These are phyloP conservation scores for Neoascochyta sp. DNA, from an alignment of 2,329 filamentous ascomycete species.

Conservation along the genomic window DNA sequence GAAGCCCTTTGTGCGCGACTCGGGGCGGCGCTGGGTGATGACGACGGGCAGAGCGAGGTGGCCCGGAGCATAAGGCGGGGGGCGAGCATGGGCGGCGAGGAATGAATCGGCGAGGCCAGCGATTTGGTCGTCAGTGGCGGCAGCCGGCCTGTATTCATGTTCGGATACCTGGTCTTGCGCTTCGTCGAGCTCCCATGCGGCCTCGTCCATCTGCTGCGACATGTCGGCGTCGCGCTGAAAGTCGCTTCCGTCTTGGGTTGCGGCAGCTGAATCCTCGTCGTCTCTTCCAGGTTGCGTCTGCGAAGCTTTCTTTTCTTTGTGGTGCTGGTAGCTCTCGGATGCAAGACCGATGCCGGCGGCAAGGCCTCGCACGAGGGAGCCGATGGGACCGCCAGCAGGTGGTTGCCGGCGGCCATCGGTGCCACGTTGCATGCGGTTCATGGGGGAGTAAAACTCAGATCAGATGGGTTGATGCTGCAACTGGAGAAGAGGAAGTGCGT, in stretches of 20 bases:
- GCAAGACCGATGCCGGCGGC: conserved; percentile 3
- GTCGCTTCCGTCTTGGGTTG: too few relatives aligned
- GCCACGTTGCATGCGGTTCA: too few relatives aligned
- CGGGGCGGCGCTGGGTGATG: conserved; percentile 52
- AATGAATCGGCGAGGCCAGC: conserved; percentile 2
- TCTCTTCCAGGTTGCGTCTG: background rate
- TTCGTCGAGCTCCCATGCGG: conserved; percentile 3
- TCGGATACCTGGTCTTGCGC: conserved; percentile 2
- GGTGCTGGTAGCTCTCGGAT: conserved; percentile 2
- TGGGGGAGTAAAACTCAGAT: too few relatives aligned
- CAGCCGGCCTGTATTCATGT: background rate
- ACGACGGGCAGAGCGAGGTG: conserved; percentile 42
- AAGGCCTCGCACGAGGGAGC: too few relatives aligned
- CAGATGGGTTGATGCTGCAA: too few relatives aligned
- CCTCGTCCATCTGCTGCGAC: conserved; percentile 3
- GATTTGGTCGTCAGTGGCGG: conserved; percentile 1
- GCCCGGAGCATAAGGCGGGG: background rate
- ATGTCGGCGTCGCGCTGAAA: background rate
- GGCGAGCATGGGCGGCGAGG: conserved; percentile 1
- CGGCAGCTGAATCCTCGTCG: conserved; percentile 1
- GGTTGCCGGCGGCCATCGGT: too few relatives aligned
- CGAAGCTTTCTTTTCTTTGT: conserved; percentile 4
- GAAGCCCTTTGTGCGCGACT: conserved; percentile 49
- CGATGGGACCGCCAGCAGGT: too few relatives aligned
- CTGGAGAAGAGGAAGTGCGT: too few relatives aligned